These are phyloP conservation scores for Oehlia diaphana DNA, from an alignment of 192 early-diverging fungal genomes.

Conservation along the genomic window DNA sequence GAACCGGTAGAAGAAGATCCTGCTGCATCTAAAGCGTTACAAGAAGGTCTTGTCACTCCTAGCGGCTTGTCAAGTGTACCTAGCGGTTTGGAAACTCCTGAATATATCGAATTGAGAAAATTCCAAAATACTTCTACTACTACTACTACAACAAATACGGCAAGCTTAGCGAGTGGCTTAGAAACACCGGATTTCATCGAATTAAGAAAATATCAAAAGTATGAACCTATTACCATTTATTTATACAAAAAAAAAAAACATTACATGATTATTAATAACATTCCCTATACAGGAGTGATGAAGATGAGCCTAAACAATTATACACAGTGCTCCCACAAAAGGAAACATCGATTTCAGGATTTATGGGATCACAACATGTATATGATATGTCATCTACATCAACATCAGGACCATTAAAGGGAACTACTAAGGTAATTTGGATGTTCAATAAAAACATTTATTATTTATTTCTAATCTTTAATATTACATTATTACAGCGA, in stretches of 20 bases:
- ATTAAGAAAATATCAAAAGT: conserved; percentile 74
- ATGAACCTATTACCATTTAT: not conserved
- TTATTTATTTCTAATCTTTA: not conserved
- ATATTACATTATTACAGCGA: conserved; percentile 37
- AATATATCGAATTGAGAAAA: conserved; percentile 87
- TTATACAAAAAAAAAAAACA: too few species aligned
- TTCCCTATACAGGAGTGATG: conserved; percentile 33
- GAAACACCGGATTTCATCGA: conserved; percentile 86
- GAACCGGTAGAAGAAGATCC: conserved; percentile 57
- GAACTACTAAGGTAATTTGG: conserved; percentile 45
- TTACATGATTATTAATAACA: not conserved
- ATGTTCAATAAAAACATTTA: not conserved
- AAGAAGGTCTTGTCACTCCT: conserved; percentile 81
- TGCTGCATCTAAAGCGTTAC: conserved; percentile 44
- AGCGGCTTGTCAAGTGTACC: conserved; percentile 76
- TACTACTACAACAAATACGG: not conserved
- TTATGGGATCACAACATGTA: conserved; percentile 94
- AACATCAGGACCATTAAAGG: conserved; percentile 45
- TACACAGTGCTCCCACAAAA: conserved; percentile 89
- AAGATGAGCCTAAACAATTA: conserved; percentile 59
- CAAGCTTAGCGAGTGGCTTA: conserved; percentile 60
- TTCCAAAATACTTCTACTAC: conserved; percentile 40
- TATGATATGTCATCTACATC: conserved; percentile 72
- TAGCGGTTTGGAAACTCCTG: conserved; percentile 79
- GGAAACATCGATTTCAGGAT: conserved; percentile 65